Evolutionary conservation across 2,329 filamentous ascomycete species (phyloP), one percentile per base, ranked within the genome.

Genomic region (Trichoderma polysporum): DNA sequence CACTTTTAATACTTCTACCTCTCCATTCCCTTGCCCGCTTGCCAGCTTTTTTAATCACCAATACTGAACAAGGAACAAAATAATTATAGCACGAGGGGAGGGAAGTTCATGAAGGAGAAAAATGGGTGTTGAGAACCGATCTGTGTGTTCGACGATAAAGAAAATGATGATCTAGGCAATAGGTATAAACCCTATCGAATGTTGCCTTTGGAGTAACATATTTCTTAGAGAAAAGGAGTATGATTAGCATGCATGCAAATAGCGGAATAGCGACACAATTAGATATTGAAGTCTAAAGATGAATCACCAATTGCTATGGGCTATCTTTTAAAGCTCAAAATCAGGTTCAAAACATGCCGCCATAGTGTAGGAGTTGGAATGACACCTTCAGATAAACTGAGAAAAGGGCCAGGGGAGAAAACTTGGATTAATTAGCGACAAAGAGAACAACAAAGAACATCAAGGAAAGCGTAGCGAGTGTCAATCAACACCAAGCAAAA

Each of bases 51-150:
- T 50, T 39, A 19, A 35, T 33, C 31, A 35, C 39, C 19, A 33
- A 33, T 10, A 47, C 49, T 81, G 81, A 69, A 59, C 68, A 29
- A 65, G 33, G 22, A 49, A 10, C 17, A 6, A 15, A 33, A 22
- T 13, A 5, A 25, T 62, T 69, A 41, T 68, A 88, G 85, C 94
- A 97, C 77, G 93, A 97, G 78, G 93, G 93, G 0, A 85, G 87
- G 66, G 89, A 96, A 75, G 93, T 97, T 0, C 85, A 81, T 1
- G 83, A 85, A 49, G 93, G 93, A 10, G 92, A 97, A 80, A 97
- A 97, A 79, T 97, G 93, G 93, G 89, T 97, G 68, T 85, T 97
- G 68, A 83, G 93, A 70, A 96, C 91, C 69, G 94, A 97, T 81
- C 78, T 97, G 49, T 92, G 90, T 73, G 84, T 93, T 15, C 83